Conservation (phyloP, 176 grass and related monocot genomes). For the Juncus inflexus region DNA sequence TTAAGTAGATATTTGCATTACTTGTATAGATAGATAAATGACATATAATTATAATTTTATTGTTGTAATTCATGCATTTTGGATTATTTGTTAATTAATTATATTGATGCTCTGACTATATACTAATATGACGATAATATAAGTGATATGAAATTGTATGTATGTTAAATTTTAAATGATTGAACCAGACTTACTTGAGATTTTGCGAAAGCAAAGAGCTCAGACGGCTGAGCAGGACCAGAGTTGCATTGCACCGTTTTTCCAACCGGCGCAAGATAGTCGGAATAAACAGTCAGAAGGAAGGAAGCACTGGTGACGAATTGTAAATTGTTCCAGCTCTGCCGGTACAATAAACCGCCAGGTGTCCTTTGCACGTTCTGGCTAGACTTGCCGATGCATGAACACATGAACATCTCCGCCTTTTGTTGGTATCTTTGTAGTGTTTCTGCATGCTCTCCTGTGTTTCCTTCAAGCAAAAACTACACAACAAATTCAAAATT, state of each 20-base stretch:
- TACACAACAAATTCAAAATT: background rate
- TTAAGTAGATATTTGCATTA: background rate
- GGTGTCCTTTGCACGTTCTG: slow-evolving; percentile 51
- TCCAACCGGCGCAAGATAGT: slow-evolving; percentile 38
- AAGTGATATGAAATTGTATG: too few species aligned
- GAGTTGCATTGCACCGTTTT: slow-evolving; percentile 32
- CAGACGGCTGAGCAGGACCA: slow-evolving; percentile 29
- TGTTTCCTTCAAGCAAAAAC: slow-evolving; percentile 49
- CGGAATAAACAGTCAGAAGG: slow-evolving; percentile 63
- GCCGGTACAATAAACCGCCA: slow-evolving; percentile 60
- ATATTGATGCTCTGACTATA: too few species aligned
- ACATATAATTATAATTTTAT: background rate
- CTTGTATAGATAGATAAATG: background rate
- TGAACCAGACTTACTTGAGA: slow-evolving; percentile 38
- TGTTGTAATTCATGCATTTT: background rate
- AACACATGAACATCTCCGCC: slow-evolving; percentile 66
- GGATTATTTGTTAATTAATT: too few species aligned
- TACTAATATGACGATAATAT: too few species aligned
- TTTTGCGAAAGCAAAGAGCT: slow-evolving; percentile 53
- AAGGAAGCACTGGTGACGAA: slow-evolving; percentile 75
- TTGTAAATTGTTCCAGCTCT: slow-evolving; percentile 87
- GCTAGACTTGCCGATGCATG: slow-evolving; percentile 55
- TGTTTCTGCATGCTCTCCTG: slow-evolving; percentile 31
- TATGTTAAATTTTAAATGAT: too few species aligned
- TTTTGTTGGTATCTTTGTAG: slow-evolving; percentile 62